These are phyloP conservation scores for Citropsis articulata DNA, from an alignment of 345 rosid species.

Conservation along the genomic window DNA sequence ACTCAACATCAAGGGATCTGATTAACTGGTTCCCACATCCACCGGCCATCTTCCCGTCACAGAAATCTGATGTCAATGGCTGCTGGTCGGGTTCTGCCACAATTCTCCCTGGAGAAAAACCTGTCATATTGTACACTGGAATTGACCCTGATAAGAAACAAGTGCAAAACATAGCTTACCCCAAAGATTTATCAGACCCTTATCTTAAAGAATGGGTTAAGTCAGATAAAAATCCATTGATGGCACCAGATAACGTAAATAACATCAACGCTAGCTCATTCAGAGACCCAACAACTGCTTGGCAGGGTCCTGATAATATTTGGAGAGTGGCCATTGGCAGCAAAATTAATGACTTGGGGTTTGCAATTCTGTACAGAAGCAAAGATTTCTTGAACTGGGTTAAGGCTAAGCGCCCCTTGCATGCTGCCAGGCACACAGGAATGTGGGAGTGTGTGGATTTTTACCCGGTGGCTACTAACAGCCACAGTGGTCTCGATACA, in stretches of 20 bases:
- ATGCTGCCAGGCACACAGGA: constrained; percentile 48
- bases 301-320: constrained; percentile 34
- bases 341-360: constrained; percentile 29
- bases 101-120: constrained; percentile 30
- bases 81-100: constrained; percentile 66
- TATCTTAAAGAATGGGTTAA: constrained; percentile 48
- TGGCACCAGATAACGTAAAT: constrained; percentile 21
- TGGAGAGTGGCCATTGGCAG: constrained; percentile 45
- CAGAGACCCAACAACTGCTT: constrained; percentile 58
- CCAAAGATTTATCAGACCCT: constrained; percentile 47
- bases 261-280: constrained; percentile 40
- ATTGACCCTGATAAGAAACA: constrained; percentile 30
- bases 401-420: constrained; percentile 38
- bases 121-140: constrained; percentile 54
- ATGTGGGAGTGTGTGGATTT: constrained; percentile 95
- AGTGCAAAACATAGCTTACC: constrained; percentile 42
- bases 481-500: constrained; percentile 30
- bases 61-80: constrained; percentile 40
- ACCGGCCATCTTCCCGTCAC: constrained; percentile 37
- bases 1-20: constrained; percentile 54
- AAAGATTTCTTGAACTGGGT: constrained; percentile 56
- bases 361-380: constrained; percentile 51
- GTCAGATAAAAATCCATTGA: constrained; percentile 38
- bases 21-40: constrained; percentile 48
- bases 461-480: constrained; percentile 39